These are phyloP conservation scores for Primulina tabacum DNA, from an alignment of 257 asterid genomes.

Conservation along the genomic window DNA sequence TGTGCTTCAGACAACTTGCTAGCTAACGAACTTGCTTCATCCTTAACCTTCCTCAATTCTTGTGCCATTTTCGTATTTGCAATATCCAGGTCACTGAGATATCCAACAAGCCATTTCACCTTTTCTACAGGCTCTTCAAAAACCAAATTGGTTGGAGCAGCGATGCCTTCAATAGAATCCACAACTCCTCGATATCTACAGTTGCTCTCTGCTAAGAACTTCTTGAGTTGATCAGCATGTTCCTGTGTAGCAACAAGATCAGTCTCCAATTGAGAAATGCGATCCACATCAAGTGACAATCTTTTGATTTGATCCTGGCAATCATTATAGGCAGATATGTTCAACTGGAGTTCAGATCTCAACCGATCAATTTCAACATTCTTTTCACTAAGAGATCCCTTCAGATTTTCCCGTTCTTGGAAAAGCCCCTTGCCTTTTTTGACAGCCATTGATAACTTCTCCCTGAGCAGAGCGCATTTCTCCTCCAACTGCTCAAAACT, in stretches of 20 bases:
- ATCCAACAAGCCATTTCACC: slow-evolving; percentile 60
- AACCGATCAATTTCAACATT: slow-evolving; percentile 61
- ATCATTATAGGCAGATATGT: slow-evolving; percentile 38
- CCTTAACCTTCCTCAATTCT: slow-evolving; percentile 56
- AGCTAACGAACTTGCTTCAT: slow-evolving; percentile 47
- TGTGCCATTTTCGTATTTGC: slow-evolving; percentile 48
- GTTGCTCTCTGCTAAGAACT: slow-evolving; percentile 68
- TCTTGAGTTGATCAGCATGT: slow-evolving; percentile 59
- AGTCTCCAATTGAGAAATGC: slow-evolving; percentile 52
- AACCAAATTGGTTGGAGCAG: slow-evolving; percentile 44
- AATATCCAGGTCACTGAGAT: slow-evolving; percentile 48
- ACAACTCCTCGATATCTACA: slow-evolving; percentile 56
- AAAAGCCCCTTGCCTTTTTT: slow-evolving; percentile 95
- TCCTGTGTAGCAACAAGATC: slow-evolving; percentile 51
- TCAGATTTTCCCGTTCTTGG: slow-evolving; percentile 87
- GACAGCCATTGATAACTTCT: slow-evolving; percentile 87
- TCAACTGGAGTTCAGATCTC: slow-evolving; percentile 58
- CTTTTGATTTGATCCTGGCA: slow-evolving; percentile 55
- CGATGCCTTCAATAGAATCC: slow-evolving; percentile 63
- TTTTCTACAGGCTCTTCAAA: slow-evolving; percentile 67
- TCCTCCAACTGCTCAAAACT: slow-evolving; percentile 73
- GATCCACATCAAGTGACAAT: slow-evolving; percentile 56
- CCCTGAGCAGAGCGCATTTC: slow-evolving; percentile 67
- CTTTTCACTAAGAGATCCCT: slow-evolving; percentile 60
- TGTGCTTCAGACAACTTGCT: slow-evolving; percentile 50